Evolutionary conservation across 2,329 filamentous ascomycete species (phyloP).

Genomic region (Fonsecaea pedrosoi): DNA sequence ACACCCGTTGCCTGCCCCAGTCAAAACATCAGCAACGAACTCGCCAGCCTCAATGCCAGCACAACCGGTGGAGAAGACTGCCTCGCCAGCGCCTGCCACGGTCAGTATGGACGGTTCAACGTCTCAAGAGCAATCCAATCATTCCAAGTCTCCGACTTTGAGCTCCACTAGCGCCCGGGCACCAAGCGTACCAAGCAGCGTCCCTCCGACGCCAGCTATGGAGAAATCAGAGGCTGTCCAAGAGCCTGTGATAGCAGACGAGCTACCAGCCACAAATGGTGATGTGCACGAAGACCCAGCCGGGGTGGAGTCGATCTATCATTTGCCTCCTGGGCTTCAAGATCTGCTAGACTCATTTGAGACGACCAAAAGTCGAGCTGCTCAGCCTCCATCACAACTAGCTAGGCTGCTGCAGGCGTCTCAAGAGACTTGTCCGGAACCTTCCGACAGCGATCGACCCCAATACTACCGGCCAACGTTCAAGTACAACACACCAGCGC

Average conservation of each 20-base stretch:
- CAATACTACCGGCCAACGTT: conserved; percentile 83
- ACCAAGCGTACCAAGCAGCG: conserved; percentile 49
- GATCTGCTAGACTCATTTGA: conserved; percentile 93
- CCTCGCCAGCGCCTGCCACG: conserved; percentile 47
- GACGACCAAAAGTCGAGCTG: conserved; percentile 73
- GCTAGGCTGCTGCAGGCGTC: conserved; percentile 78
- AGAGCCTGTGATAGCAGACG: conserved; percentile 46
- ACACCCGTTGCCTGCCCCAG: conserved; percentile 56
- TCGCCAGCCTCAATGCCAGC: conserved; percentile 61
- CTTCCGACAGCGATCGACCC: conserved; percentile 79
- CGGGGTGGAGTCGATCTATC: conserved; percentile 85
- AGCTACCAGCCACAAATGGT: conserved; percentile 57
- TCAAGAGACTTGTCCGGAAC: conserved; percentile 74
- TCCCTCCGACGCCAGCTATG: conserved; percentile 55
- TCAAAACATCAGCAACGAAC: conserved; percentile 63
- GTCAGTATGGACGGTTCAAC: conserved; percentile 49
- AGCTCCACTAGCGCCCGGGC: conserved; percentile 54
- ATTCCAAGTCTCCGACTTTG: conserved; percentile 61
- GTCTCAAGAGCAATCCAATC: conserved; percentile 43
- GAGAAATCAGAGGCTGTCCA: conserved; percentile 54
- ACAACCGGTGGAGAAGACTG: conserved; percentile 54
- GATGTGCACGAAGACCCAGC: conserved; percentile 56
- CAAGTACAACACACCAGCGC: conserved; percentile 76
- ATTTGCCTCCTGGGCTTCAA: conserved; percentile 84
- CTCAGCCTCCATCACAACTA: conserved; percentile 68